A percentile compares a stretch with the other conserved stretches of the same genome.
phyloP scores from a whole-genome alignment of 192 early-diverging fungal genomes.

The Gaertneriomyces sp. region DNA sequence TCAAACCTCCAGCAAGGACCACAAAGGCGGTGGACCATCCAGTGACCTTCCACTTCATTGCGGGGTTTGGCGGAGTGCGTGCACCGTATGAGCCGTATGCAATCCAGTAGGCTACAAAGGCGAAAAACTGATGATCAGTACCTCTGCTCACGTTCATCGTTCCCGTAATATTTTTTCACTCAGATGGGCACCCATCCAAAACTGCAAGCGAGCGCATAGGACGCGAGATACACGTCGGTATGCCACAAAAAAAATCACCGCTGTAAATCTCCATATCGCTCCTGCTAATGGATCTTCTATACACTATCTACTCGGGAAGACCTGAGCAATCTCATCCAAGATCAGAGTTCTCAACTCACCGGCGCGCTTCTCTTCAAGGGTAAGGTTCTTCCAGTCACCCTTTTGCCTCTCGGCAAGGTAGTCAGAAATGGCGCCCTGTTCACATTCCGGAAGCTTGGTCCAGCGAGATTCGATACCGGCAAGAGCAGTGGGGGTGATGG shows the following conservation, averaged over 20 bases:
- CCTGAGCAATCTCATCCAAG: not conserved
- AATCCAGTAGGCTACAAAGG: constrained; percentile 77
- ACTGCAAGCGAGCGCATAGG: not conserved
- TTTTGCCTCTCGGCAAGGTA: constrained; percentile 81
- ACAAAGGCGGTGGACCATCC: constrained; percentile 49
- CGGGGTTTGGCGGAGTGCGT: constrained; percentile 73
- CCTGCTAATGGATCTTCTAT: no score
- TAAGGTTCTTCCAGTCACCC: constrained; percentile 91
- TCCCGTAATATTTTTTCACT: no score
- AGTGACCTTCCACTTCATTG: constrained; percentile 59
- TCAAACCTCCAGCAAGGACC: constrained; percentile 58
- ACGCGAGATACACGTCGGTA: no score
- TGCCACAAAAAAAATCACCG: no score
- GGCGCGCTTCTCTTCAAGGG: constrained; percentile 93
- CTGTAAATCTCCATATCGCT: no score
- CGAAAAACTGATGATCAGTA: not conserved
- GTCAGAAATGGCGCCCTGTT: constrained; percentile 80
- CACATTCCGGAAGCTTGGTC: constrained; percentile 67
- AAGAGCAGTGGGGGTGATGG: constrained; percentile 23
- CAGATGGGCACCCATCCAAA: constrained; percentile 6
- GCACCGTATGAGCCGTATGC: constrained; percentile 92
- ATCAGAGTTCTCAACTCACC: constrained; percentile 44
- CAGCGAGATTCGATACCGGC: constrained; percentile 44
- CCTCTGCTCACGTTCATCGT: not conserved
- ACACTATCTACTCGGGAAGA: no score